phyloP scores from a whole-genome alignment of 495 filamentous ascomycete genomes.

The Xylaria bambusicola region DNA sequence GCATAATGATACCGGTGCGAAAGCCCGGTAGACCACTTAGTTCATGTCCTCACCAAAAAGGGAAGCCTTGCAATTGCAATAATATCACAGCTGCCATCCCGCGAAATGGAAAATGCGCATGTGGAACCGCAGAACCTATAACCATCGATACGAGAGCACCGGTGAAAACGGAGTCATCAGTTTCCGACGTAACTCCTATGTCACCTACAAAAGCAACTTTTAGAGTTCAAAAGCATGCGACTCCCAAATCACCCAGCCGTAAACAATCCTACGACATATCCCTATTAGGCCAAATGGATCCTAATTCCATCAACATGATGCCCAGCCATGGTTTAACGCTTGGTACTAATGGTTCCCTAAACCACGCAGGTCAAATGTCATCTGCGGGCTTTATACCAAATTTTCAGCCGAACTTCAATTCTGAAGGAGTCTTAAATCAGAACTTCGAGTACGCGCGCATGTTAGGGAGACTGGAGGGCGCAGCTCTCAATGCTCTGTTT shows the following conservation, averaged over 20 bases:
- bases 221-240: conserved; percentile 43
- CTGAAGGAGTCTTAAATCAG: neutral
- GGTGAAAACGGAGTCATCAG: conserved; percentile 30
- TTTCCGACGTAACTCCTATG: conserved; percentile 29
- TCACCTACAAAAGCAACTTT: conserved; percentile 41
- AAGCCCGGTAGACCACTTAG: conserved; percentile 79
- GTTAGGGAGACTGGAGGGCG: conserved; percentile 7
- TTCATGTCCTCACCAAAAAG: conserved; percentile 72
- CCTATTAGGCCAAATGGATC: conserved; percentile 48
- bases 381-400: conserved; percentile 3
- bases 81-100: conserved; percentile 56
- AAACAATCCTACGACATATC: conserved; percentile 48
- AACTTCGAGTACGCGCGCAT: conserved; percentile 12
- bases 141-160: conserved; percentile 15
- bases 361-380: neutral
- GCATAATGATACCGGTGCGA: conserved; percentile 75
- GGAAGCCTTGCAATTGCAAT: conserved; percentile 51
- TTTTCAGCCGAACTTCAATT: neutral
- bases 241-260: conserved; percentile 33
- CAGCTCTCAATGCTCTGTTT: conserved; percentile 4
- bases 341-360: conserved; percentile 3
- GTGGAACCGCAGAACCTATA: conserved; percentile 30
- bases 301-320: conserved; percentile 25
- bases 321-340: conserved; percentile 4
- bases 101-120: conserved; percentile 50